These are phyloP conservation scores for Mycena pura DNA, from an alignment of 768 basidiomycete species.

Conservation along the genomic window DNA sequence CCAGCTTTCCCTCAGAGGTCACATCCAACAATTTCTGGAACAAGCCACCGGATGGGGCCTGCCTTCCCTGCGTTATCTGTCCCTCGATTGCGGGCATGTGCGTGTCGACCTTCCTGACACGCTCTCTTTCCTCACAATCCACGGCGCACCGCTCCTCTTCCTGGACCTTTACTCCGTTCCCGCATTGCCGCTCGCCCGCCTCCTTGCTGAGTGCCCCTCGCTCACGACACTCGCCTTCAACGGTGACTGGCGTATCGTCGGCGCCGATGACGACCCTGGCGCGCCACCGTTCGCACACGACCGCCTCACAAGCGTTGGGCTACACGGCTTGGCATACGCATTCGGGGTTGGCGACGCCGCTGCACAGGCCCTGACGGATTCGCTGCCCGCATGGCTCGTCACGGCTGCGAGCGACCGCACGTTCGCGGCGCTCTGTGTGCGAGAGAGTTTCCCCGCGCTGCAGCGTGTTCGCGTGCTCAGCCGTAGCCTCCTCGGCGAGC, in stretches of 20 bases:
- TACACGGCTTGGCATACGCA: conserved; percentile 72
- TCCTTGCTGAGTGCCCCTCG: conserved; percentile 69
- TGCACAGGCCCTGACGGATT: conserved; percentile 50
- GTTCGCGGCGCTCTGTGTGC: conserved; percentile 56
- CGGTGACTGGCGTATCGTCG: conserved; percentile 69
- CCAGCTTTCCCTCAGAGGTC: conserved; percentile 68
- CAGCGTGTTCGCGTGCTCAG: conserved; percentile 65
- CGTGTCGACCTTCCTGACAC: conserved; percentile 64
- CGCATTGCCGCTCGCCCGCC: conserved; percentile 58
- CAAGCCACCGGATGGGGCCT: conserved; percentile 72
- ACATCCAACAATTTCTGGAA: conserved; percentile 70
- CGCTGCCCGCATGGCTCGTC: conserved; percentile 51
- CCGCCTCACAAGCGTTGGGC: conserved; percentile 64
- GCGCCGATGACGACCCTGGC: conserved; percentile 41
- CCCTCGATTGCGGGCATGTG: conserved; percentile 58
- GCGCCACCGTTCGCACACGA: conserved; percentile 59
- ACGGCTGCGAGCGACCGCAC: conserved; percentile 72
- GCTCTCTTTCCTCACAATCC: conserved; percentile 60
- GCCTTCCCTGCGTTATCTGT: conserved; percentile 62
- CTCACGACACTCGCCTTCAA: conserved; percentile 75
- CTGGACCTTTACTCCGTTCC: conserved; percentile 72
- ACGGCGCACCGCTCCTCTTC: conserved; percentile 64
- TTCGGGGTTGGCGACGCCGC: conserved; percentile 69
- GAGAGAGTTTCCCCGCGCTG: conserved; percentile 65
- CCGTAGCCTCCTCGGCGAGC: conserved; percentile 56